These are phyloP conservation scores for Podaxis sp. DNA, from an alignment of 768 basidiomycete genomes.

Conservation along the genomic window DNA sequence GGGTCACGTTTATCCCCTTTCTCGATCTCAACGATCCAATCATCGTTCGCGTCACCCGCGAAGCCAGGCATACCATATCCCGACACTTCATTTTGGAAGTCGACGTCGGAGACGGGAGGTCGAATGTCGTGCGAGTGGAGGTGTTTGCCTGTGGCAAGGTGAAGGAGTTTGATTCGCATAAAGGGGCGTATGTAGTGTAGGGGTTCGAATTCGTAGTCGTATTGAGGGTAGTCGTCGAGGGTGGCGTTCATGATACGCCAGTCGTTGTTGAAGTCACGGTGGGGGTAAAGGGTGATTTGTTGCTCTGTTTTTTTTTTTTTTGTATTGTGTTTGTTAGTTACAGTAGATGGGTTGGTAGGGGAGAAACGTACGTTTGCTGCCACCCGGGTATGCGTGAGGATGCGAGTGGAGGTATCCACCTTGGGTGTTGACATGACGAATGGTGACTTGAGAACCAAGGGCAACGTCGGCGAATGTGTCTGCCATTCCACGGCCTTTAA, in stretches of 20 bases:
- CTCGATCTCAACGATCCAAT: conserved; percentile 88
- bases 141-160: conserved; percentile 74
- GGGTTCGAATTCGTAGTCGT: conserved; percentile 46
- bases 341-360: background rate
- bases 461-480: conserved; percentile 95
- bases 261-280: conserved; percentile 93
- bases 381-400: conserved; percentile 81
- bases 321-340: background rate
- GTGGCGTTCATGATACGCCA: conserved; percentile 86
- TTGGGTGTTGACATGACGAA: conserved; percentile 94
- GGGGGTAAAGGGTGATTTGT: conserved; percentile 98
- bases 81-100: conserved; percentile 98
- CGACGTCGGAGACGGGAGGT: conserved; percentile 93
- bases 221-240: conserved; percentile 27
- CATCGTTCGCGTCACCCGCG: conserved; percentile 87
- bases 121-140: conserved; percentile 95
- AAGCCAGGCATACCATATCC: conserved; percentile 88
- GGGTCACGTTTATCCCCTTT: conserved; percentile 58
- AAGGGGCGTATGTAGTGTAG: conserved; percentile 62
- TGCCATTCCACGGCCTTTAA: conserved; percentile 83
- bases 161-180: conserved; percentile 75
- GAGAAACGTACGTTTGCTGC: conserved; percentile 69
- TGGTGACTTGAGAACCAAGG: conserved; percentile 73
- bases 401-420: conserved; percentile 99
- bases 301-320: conserved; percentile 65